phyloP scores from a whole-genome alignment of 1,284 basidiomycete species.

The Papiliotrema terrestris region DNA sequence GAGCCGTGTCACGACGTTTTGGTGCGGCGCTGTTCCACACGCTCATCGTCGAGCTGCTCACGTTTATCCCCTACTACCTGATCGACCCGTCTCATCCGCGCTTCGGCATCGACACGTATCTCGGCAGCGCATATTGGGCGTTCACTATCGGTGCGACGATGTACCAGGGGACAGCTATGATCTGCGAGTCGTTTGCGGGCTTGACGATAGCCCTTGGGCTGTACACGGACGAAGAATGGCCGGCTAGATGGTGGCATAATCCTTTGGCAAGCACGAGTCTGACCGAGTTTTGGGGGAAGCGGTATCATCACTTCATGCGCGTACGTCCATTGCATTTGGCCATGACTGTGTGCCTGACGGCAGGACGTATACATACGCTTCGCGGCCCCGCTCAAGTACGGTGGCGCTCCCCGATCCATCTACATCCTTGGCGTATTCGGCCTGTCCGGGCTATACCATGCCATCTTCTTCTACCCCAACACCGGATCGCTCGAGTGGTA shows the following conservation, averaged over 20 bases:
- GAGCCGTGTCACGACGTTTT: background rate
- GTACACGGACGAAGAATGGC: conserved; percentile 3
- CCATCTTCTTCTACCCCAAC: conserved; percentile 1
- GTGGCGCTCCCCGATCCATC: background rate
- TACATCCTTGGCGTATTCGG: conserved; percentile 1
- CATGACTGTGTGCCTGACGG: background rate
- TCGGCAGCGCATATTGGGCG: background rate
- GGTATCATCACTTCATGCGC: conserved; percentile 2
- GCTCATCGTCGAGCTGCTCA: background rate
- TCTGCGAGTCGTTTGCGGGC: background rate
- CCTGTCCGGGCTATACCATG: conserved; percentile 1
- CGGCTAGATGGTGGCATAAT: background rate
- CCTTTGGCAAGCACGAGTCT: conserved; percentile 1
- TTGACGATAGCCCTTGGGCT: background rate
- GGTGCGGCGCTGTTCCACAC: background rate
- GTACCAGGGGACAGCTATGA: conserved; percentile 1
- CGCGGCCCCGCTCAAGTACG: background rate
- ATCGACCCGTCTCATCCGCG: background rate
- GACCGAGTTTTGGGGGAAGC: conserved; percentile 2
- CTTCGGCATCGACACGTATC: background rate
- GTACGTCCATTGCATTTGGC: background rate
- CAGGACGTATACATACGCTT: background rate
- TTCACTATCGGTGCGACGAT: background rate
- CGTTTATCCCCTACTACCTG: background rate
- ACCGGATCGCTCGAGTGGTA: background rate